Conservation (phyloP, 2,329 filamentous ascomycete species). For the Pyricularia sp. region DNA sequence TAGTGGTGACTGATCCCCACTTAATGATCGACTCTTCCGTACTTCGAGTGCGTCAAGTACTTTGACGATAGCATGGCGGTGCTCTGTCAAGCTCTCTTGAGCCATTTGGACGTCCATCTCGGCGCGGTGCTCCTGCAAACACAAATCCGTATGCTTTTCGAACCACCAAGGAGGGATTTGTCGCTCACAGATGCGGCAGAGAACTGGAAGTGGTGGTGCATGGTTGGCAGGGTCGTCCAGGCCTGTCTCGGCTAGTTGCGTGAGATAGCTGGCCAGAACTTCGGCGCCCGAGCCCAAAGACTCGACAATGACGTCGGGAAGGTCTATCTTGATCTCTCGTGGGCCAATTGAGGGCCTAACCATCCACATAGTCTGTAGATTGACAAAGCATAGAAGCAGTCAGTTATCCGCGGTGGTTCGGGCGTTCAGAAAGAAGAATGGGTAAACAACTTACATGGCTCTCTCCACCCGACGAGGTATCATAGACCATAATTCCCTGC, state of each 20-base stretch:
- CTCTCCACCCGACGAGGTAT: slow-evolving; percentile 70
- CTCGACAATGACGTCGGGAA: slow-evolving; percentile 79
- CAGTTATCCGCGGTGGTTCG: neutral
- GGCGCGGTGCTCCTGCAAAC: slow-evolving; percentile 85
- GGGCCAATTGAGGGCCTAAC: slow-evolving; percentile 80
- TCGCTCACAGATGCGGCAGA: slow-evolving; percentile 94
- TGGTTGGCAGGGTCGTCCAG: slow-evolving; percentile 62
- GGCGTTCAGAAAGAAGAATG: neutral
- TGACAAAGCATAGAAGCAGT: slow-evolving; percentile 1
- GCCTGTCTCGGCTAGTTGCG: slow-evolving; percentile 71
- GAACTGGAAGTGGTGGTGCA: slow-evolving; percentile 68
- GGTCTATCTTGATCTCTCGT: slow-evolving; percentile 88
- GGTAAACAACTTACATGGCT: slow-evolving; percentile 62
- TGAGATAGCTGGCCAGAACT: slow-evolving; percentile 87
- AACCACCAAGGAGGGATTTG: slow-evolving; percentile 99
- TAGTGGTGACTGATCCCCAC: slow-evolving; percentile 36
- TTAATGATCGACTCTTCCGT: slow-evolving; percentile 51
- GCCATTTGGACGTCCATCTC: slow-evolving; percentile 97
- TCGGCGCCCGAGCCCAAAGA: slow-evolving; percentile 90
- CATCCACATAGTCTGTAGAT: slow-evolving; percentile 93
- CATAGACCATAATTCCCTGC: slow-evolving; percentile 97
- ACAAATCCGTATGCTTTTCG: slow-evolving; percentile 95
- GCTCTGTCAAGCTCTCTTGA: slow-evolving; percentile 82
- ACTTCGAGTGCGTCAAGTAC: slow-evolving; percentile 86
- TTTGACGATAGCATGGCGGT: slow-evolving; percentile 87